A percentile compares a stretch with the other conserved stretches of the same genome.
phyloP scores from a whole-genome alignment of 129 eudicot genomes.

The Flaveria robusta region DNA sequence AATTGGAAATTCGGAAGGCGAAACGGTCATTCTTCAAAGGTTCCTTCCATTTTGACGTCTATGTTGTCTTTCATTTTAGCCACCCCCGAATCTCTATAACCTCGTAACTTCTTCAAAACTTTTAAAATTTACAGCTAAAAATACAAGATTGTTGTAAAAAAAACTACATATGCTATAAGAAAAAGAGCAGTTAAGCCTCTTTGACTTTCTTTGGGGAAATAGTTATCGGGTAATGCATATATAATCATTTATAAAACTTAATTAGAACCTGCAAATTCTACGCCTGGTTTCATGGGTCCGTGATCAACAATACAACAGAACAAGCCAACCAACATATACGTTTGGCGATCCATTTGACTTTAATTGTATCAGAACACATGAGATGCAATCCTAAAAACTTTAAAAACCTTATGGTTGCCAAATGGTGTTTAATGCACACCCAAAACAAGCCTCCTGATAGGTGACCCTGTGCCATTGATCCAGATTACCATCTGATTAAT shows the following conservation, averaged over 20 bases:
- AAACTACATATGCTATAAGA: too few species aligned
- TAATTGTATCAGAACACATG: background rate
- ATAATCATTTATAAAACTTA: too few species aligned
- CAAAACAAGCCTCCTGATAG: constrained; percentile 6
- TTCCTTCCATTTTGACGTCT: background rate
- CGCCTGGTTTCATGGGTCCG: background rate
- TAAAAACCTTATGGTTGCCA: constrained; percentile 12
- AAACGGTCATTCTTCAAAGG: background rate
- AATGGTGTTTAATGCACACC: constrained; percentile 2
- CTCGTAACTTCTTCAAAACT: background rate
- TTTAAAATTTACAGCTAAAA: background rate
- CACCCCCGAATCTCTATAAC: background rate
- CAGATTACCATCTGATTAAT: background rate
- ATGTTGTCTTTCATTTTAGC: background rate
- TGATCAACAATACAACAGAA: constrained; percentile 14
- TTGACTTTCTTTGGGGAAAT: too few species aligned
- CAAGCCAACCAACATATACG: background rate
- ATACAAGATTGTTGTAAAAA: too few species aligned
- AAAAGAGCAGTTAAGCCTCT: too few species aligned
- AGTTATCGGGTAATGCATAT: too few species aligned
- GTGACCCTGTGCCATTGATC: constrained; percentile 3
- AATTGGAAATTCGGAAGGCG: too few species aligned
- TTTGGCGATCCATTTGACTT: background rate
- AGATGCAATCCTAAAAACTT: background rate
- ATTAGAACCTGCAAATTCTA: background rate